Base-by-base conservation (phyloP, 768 basidiomycete genomes). In the Agaricus subrufescens region DNA sequence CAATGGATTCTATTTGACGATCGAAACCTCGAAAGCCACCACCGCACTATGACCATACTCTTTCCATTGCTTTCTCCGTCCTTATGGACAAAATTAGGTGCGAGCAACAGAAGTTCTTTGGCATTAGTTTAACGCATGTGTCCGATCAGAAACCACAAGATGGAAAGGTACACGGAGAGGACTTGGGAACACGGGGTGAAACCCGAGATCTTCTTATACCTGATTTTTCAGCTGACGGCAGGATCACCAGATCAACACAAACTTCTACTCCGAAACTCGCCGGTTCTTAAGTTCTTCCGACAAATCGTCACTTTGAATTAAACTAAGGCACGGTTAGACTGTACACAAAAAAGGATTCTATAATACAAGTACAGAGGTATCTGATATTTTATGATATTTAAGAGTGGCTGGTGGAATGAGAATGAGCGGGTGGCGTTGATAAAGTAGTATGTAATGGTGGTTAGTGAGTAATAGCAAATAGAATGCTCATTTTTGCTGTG, bases 401-500 rank as follows among this genome's bases (percentile, higher is more conserved):
- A 34, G 34, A 34, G 34, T 7, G 34, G 7, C 11, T 34, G 34
- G 34, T 34, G 34, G 34, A 34, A 11, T 34, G 7, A 47, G 15
- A 39, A 47, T 46, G 29, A 50, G 23, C 38, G 43, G 27, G 31
- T 12, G 3, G 46, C 15, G 8, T 15, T 50, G n/a, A 26, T 43
- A 26, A 27, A 23, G 45, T 27, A 29, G 6, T 49, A 3, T n/a
- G 26, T 23, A 12, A 25, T 6, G 23, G 40, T 25, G 27, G 52
- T 19, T 34, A 34, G 46, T 14, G 37, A 15, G 19, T 19, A 19
- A 19, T 19, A 19, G 19, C 19, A 19, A 9, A 29, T 29, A 30
- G 3, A 34, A 46, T 65, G 51, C 65, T 50, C 56, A 6, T 15
- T 40, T 63, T 51, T 50, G 54, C 58, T n/a, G 62, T 42, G 40